Evolutionary conservation across 108 stramenopile genomes (phyloP), one percentile per base, ranked within the genome.

Genomic region (Epithemia pelagica): DNA sequence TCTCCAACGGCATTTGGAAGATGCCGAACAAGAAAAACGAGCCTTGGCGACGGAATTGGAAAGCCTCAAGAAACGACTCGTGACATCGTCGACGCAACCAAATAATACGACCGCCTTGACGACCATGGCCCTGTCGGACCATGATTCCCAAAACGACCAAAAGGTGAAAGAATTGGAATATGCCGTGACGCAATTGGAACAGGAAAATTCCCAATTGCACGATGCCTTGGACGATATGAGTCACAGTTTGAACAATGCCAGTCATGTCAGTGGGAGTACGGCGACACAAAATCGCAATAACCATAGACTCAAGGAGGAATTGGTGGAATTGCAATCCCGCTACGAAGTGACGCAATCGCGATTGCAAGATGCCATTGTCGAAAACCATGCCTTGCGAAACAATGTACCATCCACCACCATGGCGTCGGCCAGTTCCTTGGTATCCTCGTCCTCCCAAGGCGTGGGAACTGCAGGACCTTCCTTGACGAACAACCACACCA

Each of bases 301-400:
- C 31, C 37, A 64, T 19, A 67, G 72, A 28, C 23, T 74, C 0
- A 62, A 69, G 27, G 76, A 83, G 53, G 46, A 69, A n/a, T 32
- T 83, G n/a, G 73, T 83, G 23, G 75, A 83, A 32, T 46, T 79
- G 64, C 79, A 83, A 29, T 73, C 71, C 21, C 58, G 73, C 15
- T 79, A 79, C 68, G 82, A 83, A 58, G 82, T 79, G 20, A 79
- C 78, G 26, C 75, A 77, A 61, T 64, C 67, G 55, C 68, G 69
- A 0, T 46, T 83, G 54, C 74, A 83, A 29, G 69, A 76, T 30
- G 75, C 82, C 25, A 69, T 68, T 24, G 71, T 72, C 1, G 78
- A 83, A 57, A 79, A 79, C 37, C 78, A 83, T 58, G 57, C 75
- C 10, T 59, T 82, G 37, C 37, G 37, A 46, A 46, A 15, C 15